Conservation (phyloP, 1,284 basidiomycete genomes). For the Ustilago esculenta region DNA sequence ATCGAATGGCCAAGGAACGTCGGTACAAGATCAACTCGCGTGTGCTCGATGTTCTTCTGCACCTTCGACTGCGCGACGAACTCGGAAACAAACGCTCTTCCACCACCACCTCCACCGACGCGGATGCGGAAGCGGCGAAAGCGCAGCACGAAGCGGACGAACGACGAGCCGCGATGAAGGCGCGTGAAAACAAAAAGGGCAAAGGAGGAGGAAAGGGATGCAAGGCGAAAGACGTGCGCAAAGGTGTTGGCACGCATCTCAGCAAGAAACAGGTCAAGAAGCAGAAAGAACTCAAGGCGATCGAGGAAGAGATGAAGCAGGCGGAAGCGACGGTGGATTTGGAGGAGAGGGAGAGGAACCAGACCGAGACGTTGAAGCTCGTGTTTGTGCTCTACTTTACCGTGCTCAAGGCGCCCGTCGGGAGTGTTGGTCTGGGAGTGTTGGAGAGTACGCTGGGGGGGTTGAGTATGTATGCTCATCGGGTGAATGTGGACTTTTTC, state of each 20-base stretch:
- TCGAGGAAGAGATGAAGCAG: conserved; percentile 65
- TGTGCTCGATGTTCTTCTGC: conserved; percentile 83
- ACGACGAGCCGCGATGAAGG: conserved; percentile 62
- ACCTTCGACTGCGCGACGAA: conserved; percentile 88
- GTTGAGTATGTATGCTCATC: conserved; percentile 90
- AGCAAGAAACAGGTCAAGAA: conserved; percentile 64
- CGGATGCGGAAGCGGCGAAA: conserved; percentile 74
- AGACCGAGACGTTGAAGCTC: conserved; percentile 97
- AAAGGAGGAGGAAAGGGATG: conserved; percentile 41
- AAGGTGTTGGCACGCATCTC: conserved; percentile 58
- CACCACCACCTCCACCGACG: conserved; percentile 69
- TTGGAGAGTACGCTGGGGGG: conserved; percentile 89
- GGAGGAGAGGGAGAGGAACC: conserved; percentile 87
- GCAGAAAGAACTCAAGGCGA: conserved; percentile 55
- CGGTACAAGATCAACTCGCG: conserved; percentile 89
- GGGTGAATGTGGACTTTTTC: conserved; percentile 99
- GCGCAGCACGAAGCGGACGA: conserved; percentile 58
- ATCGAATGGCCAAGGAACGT: conserved; percentile 95
- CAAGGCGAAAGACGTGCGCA: conserved; percentile 54
- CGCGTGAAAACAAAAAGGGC: conserved; percentile 66
- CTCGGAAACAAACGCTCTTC: conserved; percentile 79
- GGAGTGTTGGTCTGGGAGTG: conserved; percentile 76
- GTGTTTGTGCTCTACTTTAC: conserved; percentile 97
- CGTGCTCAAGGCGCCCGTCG: conserved; percentile 82
- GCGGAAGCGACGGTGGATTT: conserved; percentile 93